Evolutionary conservation across 306 rosid genomes (phyloP).

Genomic region (Medicago arabica): DNA sequence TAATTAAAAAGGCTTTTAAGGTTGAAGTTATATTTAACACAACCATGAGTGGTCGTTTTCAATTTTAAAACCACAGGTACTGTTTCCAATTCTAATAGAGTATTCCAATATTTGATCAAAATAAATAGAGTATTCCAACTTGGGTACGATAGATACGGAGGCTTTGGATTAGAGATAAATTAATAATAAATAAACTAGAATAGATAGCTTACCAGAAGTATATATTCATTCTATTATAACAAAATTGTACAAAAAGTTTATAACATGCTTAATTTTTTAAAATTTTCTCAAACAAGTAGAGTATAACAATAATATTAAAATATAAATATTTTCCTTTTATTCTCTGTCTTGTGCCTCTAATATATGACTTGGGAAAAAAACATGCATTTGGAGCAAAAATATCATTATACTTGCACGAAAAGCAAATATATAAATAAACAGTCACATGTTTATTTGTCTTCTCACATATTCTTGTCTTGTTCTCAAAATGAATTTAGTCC

Average conservation of each 20-base stretch:
- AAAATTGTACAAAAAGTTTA: not conserved
- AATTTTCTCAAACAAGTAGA: not conserved
- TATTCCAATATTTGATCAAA: not conserved
- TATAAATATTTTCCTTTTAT: not conserved
- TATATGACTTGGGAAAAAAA: slow-evolving; percentile 2
- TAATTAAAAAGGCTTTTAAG: not conserved
- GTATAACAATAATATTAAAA: not conserved
- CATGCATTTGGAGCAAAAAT: slow-evolving; percentile 21
- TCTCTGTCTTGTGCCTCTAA: not conserved
- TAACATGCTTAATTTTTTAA: not conserved
- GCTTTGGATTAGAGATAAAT: slow-evolving; percentile 24
- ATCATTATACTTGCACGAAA: slow-evolving; percentile 52
- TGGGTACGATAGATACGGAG: slow-evolving; percentile 37
- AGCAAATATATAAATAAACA: slow-evolving; percentile 37
- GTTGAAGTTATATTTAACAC: not conserved
- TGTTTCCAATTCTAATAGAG: not conserved
- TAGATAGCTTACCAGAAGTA: slow-evolving; percentile 10
- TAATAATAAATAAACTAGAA: slow-evolving; percentile 24
- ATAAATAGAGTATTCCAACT: slow-evolving; percentile 26
- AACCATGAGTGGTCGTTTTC: slow-evolving; percentile 5
- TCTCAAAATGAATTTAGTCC: too few species aligned
- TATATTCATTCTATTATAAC: not conserved
- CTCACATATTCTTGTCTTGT: too few species aligned
- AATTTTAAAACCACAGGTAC: slow-evolving; percentile 9
- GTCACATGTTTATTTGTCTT: too few species aligned